phyloP scores from a whole-genome alignment of 768 basidiomycete species.

The Mycena galopus region DNA sequence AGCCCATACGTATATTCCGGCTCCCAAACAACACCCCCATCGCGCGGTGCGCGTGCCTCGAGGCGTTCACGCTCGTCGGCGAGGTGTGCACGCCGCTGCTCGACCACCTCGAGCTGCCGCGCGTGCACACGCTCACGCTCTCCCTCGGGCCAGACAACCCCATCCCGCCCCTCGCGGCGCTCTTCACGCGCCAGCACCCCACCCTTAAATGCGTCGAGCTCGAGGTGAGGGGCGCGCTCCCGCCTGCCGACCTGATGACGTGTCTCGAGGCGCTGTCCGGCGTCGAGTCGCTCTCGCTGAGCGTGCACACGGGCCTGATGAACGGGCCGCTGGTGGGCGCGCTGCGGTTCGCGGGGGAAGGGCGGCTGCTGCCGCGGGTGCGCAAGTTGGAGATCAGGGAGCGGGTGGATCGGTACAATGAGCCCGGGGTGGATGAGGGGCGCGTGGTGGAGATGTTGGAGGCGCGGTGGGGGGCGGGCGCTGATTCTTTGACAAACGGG shows the following conservation, averaged over 20 bases:
- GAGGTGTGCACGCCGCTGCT: constrained; percentile 19
- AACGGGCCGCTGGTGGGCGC: constrained; percentile 18
- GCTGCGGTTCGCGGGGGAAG: too few relatives aligned
- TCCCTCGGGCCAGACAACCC: constrained; percentile 2
- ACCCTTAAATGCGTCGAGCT: constrained; percentile 9
- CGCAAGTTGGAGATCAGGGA: constrained; percentile 19
- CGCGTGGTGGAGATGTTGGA: constrained; percentile 24
- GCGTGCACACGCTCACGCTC: constrained; percentile 12
- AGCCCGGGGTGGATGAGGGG: constrained; percentile 15
- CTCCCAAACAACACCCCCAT: background rate
- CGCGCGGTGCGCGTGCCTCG: constrained; percentile 8
- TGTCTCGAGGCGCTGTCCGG: constrained; percentile 8
- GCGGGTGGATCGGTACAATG: constrained; percentile 34
- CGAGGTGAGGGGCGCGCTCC: constrained; percentile 11
- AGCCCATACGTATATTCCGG: background rate
- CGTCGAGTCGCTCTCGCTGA: constrained; percentile 10
- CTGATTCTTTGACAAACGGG: too few relatives aligned
- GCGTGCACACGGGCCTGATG: constrained; percentile 24
- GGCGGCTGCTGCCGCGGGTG: constrained; percentile 24
- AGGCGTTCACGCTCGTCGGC: constrained; percentile 18
- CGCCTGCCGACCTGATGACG: background rate
- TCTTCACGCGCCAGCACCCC: constrained; percentile 14
- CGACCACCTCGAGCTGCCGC: constrained; percentile 16
- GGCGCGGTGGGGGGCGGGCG: constrained; percentile 14
- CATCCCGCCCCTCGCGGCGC: constrained; percentile 13